These are phyloP conservation scores for Ottelia alismoides DNA, from an alignment of 106 monocot genomes.

Conservation along the genomic window DNA sequence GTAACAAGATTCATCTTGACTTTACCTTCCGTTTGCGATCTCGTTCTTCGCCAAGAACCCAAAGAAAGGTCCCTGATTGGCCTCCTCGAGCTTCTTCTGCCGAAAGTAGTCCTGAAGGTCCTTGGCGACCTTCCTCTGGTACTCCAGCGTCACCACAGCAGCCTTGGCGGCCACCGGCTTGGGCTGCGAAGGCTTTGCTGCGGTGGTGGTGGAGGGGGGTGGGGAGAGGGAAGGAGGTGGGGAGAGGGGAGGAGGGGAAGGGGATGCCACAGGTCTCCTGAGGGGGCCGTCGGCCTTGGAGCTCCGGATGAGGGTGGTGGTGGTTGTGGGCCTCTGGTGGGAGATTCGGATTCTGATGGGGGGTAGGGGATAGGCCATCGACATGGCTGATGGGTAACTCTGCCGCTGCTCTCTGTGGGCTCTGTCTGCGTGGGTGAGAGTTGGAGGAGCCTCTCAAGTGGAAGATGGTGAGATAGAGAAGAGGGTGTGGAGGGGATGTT, in stretches of 20 bases:
- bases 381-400: conserved; percentile 19
- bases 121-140: conserved; percentile 90
- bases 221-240: conserved; percentile 34
- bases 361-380: conserved; percentile 48
- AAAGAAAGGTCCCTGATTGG: conserved; percentile 70
- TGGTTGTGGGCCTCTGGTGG: conserved; percentile 39
- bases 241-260: conserved; percentile 33
- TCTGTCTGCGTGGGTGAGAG: neutral
- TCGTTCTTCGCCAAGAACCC: conserved; percentile 83
- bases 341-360: no score
- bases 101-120: conserved; percentile 93
- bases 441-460: neutral
- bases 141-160: conserved; percentile 73
- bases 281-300: conserved; percentile 84
- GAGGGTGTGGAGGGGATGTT: neutral
- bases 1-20: no score
- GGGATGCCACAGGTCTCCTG: conserved; percentile 56
- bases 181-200: conserved; percentile 12
- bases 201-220: conserved; percentile 9
- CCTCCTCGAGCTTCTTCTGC: conserved; percentile 87
- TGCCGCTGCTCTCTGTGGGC: no score
- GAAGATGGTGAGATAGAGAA: neutral
- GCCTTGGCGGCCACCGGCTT: neutral
- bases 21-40: conserved; percentile 86
- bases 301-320: conserved; percentile 25